Evolutionary conservation across 2,329 filamentous ascomycete species (phyloP).

Genomic region (Aureobasidium subglaciale): DNA sequence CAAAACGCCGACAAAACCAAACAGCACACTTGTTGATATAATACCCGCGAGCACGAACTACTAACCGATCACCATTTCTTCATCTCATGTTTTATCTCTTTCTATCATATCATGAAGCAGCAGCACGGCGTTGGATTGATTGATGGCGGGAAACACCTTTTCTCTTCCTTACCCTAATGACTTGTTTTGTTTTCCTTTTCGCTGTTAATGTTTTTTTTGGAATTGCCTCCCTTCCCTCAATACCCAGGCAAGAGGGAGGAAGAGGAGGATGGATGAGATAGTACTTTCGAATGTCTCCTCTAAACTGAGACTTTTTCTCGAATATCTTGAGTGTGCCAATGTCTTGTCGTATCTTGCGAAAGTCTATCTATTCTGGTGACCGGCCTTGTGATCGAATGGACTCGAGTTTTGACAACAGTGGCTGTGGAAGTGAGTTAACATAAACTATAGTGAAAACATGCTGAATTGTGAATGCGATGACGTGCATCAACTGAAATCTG

Average conservation of each 20-base stretch:
- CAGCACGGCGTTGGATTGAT: constrained; percentile 14
- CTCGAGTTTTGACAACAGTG: too few species aligned
- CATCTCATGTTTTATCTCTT: neutral
- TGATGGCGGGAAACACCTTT: neutral
- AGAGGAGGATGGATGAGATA: constrained; percentile 2
- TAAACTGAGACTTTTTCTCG: neutral
- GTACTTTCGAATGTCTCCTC: neutral
- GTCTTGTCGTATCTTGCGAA: neutral
- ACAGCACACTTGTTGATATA: neutral
- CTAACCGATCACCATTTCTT: neutral
- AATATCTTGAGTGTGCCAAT: neutral
- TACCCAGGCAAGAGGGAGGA: constrained; percentile 9
- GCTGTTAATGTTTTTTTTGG: constrained; percentile 4
- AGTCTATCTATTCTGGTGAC: too few species aligned
- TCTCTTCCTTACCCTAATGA: neutral
- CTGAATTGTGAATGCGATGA: neutral
- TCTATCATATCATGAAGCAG: constrained; percentile 9
- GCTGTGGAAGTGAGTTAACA: too few species aligned
- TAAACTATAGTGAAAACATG: neutral
- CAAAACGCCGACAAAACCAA: neutral
- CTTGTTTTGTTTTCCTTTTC: constrained; percentile 3
- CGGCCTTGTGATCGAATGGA: too few species aligned
- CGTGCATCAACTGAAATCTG: neutral
- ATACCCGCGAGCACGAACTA: neutral
- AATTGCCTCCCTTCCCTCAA: neutral